These are phyloP conservation scores for Phycomyces nitens DNA, from an alignment of 192 early-diverging fungal genomes.

Conservation along the genomic window DNA sequence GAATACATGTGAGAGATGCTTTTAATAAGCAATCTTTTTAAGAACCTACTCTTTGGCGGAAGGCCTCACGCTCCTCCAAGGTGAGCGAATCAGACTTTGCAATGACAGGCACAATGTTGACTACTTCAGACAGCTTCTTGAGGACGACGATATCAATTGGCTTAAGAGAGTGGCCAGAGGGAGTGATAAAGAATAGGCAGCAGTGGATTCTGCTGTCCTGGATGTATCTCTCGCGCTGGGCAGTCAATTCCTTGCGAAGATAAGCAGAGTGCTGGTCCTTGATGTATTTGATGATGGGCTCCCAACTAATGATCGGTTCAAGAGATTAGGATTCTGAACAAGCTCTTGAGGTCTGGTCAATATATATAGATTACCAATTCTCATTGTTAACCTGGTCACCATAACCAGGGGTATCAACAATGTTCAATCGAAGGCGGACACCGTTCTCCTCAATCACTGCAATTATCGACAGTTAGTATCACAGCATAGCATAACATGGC, in stretches of 20 bases:
- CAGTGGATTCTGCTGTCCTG: slow-evolving; percentile 94
- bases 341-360: too few species aligned
- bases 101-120: slow-evolving; percentile 87
- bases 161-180: slow-evolving; percentile 90
- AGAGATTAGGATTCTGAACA: too few species aligned
- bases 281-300: slow-evolving; percentile 97
- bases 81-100: slow-evolving; percentile 89
- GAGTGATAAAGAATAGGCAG: slow-evolving; percentile 94
- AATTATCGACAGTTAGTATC: background rate
- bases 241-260: slow-evolving; percentile 89
- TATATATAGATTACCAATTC: too few species aligned
- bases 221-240: slow-evolving; percentile 85
- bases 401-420: slow-evolving; percentile 97
- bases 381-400: slow-evolving; percentile 99
- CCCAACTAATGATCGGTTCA: slow-evolving; percentile 64
- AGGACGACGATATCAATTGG: slow-evolving; percentile 86
- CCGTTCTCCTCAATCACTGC: slow-evolving; percentile 94
- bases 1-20: too few species aligned
- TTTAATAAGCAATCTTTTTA: too few species aligned
- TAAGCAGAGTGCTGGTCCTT: slow-evolving; percentile 97
- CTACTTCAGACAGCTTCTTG: slow-evolving; percentile 77
- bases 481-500: background rate
- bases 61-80: slow-evolving; percentile 74
- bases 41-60: slow-evolving; percentile 67
- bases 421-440: slow-evolving; percentile 88